A percentile compares a stretch with the other conserved stretches of the same genome.
Evolutionary conservation across 2,329 filamentous ascomycete species (phyloP).

Genomic region (Bipolaris oryzae): DNA sequence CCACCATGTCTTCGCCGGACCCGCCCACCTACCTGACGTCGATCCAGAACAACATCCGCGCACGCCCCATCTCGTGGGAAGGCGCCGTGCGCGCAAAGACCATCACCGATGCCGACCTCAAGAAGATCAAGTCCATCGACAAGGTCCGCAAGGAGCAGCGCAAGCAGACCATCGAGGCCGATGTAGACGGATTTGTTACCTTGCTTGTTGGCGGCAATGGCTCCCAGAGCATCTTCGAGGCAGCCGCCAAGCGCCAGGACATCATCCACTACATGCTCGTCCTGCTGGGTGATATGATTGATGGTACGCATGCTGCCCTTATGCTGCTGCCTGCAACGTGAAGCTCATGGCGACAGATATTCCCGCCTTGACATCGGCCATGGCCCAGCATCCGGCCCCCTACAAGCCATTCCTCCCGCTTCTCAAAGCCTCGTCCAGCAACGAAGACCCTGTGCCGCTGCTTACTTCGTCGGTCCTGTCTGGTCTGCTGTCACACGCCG

Average conservation of each 20-base stretch:
- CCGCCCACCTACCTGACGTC: slow-evolving; percentile 86
- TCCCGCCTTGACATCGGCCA: slow-evolving; percentile 75
- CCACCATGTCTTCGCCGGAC: slow-evolving; percentile 80
- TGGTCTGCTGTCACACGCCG: slow-evolving; percentile 71
- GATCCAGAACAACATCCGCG: slow-evolving; percentile 95
- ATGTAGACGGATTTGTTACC: slow-evolving; percentile 78
- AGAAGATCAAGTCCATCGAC: slow-evolving; percentile 95
- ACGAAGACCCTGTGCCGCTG: slow-evolving; percentile 85
- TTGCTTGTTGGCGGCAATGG: slow-evolving; percentile 75
- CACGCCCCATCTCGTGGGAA: slow-evolving; percentile 96
- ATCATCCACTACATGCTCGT: slow-evolving; percentile 96
- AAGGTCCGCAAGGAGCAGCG: slow-evolving; percentile 93
- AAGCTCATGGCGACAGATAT: slow-evolving; percentile 64
- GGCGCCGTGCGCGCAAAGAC: slow-evolving; percentile 91
- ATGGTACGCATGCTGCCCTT: slow-evolving; percentile 62
- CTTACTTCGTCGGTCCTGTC: slow-evolving; percentile 88
- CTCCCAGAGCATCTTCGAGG: slow-evolving; percentile 77
- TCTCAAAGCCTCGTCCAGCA: slow-evolving; percentile 80
- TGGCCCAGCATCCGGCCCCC: slow-evolving; percentile 72
- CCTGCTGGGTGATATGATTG: slow-evolving; percentile 82
- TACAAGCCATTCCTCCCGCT: slow-evolving; percentile 83
- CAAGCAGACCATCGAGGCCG: slow-evolving; percentile 72
- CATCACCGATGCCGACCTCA: slow-evolving; percentile 90
- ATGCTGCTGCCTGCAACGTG: background rate
- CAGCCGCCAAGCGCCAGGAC: slow-evolving; percentile 80